A percentile compares a stretch with the other conserved stretches of the same genome.
Conservation (phyloP, 2,329 filamentous ascomycete genomes). For the Ramichloridium luteum region DNA sequence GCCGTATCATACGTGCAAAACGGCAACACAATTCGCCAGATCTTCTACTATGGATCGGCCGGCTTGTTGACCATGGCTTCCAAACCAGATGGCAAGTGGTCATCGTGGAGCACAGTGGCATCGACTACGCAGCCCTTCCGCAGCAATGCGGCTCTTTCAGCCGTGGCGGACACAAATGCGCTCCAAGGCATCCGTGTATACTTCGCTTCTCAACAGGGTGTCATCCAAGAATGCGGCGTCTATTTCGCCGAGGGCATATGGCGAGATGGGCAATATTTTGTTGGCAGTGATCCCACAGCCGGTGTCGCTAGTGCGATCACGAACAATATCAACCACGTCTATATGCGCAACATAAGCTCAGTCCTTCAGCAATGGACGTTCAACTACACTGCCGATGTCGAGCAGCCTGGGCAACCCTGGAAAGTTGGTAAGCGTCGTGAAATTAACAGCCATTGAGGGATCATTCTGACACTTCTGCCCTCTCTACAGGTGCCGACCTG, state of each 20-base stretch:
- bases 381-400: no score
- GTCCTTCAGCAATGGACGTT: no score
- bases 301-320: constrained; percentile 1
- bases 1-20: constrained; percentile 8
- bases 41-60: constrained; percentile 9
- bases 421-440: no score
- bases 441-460: no score
- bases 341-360: no score
- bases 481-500: no score
- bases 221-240: constrained; percentile 9
- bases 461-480: no score
- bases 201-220: constrained; percentile 6
- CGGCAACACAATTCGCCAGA: constrained; percentile 6
- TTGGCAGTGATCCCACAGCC: constrained; percentile 4
- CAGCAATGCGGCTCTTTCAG: constrained; percentile 2
- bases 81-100: constrained; percentile 7
- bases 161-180: constrained; percentile 3
- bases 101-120: no score
- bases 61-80: constrained; percentile 7
- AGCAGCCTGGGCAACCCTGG: no score
- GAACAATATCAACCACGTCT: no score
- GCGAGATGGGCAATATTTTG: constrained; percentile 6
- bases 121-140: no score
- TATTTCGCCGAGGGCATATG: constrained; percentile 5
- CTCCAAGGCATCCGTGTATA: constrained; percentile 12